Base-by-base conservation (phyloP, 2,329 filamentous ascomycete genomes). In the Myriosclerotinia curreyana region DNA sequence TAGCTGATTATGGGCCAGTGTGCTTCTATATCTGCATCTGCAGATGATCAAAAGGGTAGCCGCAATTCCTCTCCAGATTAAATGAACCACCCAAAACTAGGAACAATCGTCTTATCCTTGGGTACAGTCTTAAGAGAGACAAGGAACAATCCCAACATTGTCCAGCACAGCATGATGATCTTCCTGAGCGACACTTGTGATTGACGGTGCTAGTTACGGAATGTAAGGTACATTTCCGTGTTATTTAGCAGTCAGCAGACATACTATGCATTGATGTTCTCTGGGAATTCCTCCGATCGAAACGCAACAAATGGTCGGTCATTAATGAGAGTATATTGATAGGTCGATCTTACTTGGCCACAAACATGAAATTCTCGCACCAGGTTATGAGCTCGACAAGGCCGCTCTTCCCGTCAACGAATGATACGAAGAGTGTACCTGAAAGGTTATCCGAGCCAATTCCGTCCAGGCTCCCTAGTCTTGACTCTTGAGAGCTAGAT, bases 21-120 rank as follows among this genome's bases (percentile, higher is more conserved):
- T 55, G n/a, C 40, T 38, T 48, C n/a, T 25, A 42, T 58, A 36
- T 38, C 46, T 58, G 61, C 61, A 20, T 56, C 60, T 56, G 60
- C 60, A 46, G 34, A 34, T 42, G 31, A 50, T 58, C 40, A 42
- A 51, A 59, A 51, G 34, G 44, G 42, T 34, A 59, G 34, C 28
- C n/a, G 36, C 51, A 51, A 59, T 63, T 31, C 25, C 22, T 11
- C 44, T 34, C 38, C 8, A 25, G 36, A 42, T 48, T 36, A 36
- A n/a, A 50, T 25, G 8, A 34, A 22, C 31, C 42, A 36, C 14
- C n/a, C 55, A 15, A 36, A 25, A 48, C 20, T 25, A 48, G 55
- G 42, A 58, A 48, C 55, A 34, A 36, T 59, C 55, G 42, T 48
- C n/a, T 34, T 36, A 20, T 59, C 20, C 31, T 48, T 42, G 36